Evolutionary conservation across 176 grass and related monocot species (phyloP), one percentile per base, ranked within the genome.

Genomic region (Aegilops longissima): DNA sequence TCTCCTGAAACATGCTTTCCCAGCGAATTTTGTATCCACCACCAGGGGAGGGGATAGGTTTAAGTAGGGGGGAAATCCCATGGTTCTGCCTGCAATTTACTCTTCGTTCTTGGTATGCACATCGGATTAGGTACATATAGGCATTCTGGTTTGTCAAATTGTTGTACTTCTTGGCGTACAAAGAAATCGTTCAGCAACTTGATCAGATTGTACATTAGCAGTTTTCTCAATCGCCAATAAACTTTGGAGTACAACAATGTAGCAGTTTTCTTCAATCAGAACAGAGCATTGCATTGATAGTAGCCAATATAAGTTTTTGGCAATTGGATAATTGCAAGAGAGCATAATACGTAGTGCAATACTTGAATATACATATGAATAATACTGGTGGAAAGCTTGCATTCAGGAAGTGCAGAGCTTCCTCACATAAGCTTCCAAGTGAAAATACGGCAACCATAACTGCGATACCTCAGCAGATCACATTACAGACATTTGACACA

Each of bases 281-380:
- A 38, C 35, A 80, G 45, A 49, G 58, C 66, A 38, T 80, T 68
- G 58, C 66, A 61, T 80, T 68, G 66, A 23, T 56, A 73, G 70
- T n/a, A 91, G 12, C 47, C 62, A 84, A 7, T n/a, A 87, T 61
- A 47, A 80, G 38, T 80, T 87, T 47, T 76, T 52, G 27, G 4
- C 67, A 80, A 61, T 82, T 33, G 67, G 76, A 81, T 36, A 73
- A 66, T 71, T 88, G 69, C 44, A 54, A 27, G 11, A 70, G 10
- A 59, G 24, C 25, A 76, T 10, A 75, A 44, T 61, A 87, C 83
- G 61, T 51, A 34, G 29, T 12, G 49, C 54, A 89, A 38, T 58
- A 75, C 29, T 23, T 36, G 4, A 76, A 52, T 38, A 71, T 45
- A 64, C 31, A 64, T 84, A 81, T 27, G 72, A 23, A 72, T 12